phyloP scores from a whole-genome alignment of 441 rosid genomes.

The Mallotus repandus region DNA sequence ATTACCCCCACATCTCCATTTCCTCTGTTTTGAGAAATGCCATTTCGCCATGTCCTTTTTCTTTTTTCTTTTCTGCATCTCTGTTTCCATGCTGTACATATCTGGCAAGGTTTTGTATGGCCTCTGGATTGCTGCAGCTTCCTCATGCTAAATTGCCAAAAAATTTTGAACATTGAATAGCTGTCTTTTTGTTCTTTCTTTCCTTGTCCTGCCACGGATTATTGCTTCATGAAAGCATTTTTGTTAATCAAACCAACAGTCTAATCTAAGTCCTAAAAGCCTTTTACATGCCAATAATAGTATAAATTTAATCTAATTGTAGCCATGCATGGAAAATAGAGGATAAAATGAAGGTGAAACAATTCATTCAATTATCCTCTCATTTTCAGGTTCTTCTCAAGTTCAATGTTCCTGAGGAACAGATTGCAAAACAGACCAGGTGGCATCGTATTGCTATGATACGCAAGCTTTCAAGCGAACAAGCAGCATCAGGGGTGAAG shows the following conservation, averaged over 20 bases:
- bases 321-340: background rate
- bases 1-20: too few relatives aligned
- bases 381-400: constrained; percentile 81
- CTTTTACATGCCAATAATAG: background rate
- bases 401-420: constrained; percentile 91
- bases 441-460: constrained; percentile 99
- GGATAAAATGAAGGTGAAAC: background rate
- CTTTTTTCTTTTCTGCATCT: too few relatives aligned
- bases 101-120: background rate
- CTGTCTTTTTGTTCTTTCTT: background rate
- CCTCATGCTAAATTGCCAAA: background rate
- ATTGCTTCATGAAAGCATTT: constrained; percentile 1
- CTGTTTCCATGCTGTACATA: too few relatives aligned
- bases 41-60: too few relatives aligned
- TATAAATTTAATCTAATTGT: background rate
- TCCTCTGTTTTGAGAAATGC: too few relatives aligned
- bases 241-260: background rate
- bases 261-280: background rate
- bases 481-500: constrained; percentile 95
- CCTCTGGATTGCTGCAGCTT: background rate
- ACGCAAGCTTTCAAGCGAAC: constrained; percentile 98
- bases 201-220: background rate
- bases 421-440: constrained; percentile 89
- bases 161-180: background rate
- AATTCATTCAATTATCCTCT: constrained; percentile 9